Evolutionary conservation across 2,329 filamentous ascomycete genomes (phyloP), one percentile per base, ranked within the genome.

Genomic region (Arthrinium puccinioides): DNA sequence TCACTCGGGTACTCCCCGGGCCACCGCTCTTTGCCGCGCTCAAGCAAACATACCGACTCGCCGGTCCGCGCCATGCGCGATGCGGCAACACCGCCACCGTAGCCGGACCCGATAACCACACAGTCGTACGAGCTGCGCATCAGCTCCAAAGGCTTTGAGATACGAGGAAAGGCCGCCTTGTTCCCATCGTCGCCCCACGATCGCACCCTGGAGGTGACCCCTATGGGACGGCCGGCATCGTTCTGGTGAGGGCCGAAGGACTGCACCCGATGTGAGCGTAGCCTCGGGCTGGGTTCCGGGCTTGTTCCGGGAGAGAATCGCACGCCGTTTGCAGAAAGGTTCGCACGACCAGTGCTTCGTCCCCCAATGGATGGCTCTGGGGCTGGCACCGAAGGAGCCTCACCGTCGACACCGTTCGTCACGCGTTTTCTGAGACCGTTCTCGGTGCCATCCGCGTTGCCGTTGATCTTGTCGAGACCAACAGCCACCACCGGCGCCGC

Each of bases 41-140:
- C 81, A 1, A 85, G 63, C 14, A 85, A 56, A 42, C 78, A 82
- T 2, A 84, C 79, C 2, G 63, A 69, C 51, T 79, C 67, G 3
- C 66, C 71, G 2, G 71, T 71, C 37, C 80, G 68, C 4, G 79
- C 72, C 69, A 83, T 76, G 9, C 79, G 68, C 16, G 76, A 75
- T 1, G 79, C 80, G 3, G 80, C 79, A 15, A 84, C 73, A 18
- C 71, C 74, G 26, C 77, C 79, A 18, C 81, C 81, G 53, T 84
- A 85, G 1, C 81, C 81, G 9, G 78, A 82, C 2, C 81, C 80
- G 40, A 84, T 74, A 21, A 84, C 76, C 9, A 85, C 69, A 26
- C 73, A 73, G 56, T 84, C 80, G 46, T 85, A 84, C 6, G 61
- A 60, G 38, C 62, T 60, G 19, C 70, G 65, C 52, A 82, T 69